Percentiles rank a stretch among this genome's conserved stretches.
phyloP scores from a whole-genome alignment of 805 yeast species.

The Metschnikowia henanensis region DNA sequence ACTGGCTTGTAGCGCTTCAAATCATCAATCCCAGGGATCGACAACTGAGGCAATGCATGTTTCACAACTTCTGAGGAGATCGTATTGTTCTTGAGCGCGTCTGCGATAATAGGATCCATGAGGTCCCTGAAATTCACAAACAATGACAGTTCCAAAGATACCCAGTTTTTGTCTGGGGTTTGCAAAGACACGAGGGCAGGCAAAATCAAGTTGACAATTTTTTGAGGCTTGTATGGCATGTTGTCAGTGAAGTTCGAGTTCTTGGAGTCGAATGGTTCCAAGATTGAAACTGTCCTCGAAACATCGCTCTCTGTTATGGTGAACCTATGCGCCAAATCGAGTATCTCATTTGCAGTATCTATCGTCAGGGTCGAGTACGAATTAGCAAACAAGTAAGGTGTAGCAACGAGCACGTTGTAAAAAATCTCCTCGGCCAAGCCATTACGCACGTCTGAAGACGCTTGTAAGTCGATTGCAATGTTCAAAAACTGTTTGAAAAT shows the following conservation, averaged over 20 bases:
- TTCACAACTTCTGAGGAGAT: conserved; percentile 40
- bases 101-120: conserved; percentile 33
- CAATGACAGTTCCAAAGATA: conserved; percentile 25
- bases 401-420: conserved; percentile 56
- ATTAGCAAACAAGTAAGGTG: conserved; percentile 63
- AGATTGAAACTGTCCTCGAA: conserved; percentile 18
- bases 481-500: conserved; percentile 55
- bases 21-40: conserved; percentile 29
- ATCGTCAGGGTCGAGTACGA: conserved; percentile 29
- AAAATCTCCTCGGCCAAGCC: conserved; percentile 69
- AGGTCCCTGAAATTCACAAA: conserved; percentile 35
- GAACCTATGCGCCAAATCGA: conserved; percentile 47
- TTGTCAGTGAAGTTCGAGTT: conserved; percentile 25
- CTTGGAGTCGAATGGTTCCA: conserved; percentile 41
- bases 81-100: conserved; percentile 33
- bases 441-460: conserved; percentile 36
- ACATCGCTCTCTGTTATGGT: conserved; percentile 24
- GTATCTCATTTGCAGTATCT: conserved; percentile 43
- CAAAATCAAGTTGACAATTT: conserved; percentile 48
- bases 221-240: conserved; percentile 52
- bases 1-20: conserved; percentile 23
- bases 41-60: conserved; percentile 41
- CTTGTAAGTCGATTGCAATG: conserved; percentile 58
- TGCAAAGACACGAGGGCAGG: conserved; percentile 46
- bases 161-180: conserved; percentile 42